These are phyloP conservation scores for Cylindrodendrum hubeiense DNA, from an alignment of 2,329 filamentous ascomycete species.

Conservation along the genomic window DNA sequence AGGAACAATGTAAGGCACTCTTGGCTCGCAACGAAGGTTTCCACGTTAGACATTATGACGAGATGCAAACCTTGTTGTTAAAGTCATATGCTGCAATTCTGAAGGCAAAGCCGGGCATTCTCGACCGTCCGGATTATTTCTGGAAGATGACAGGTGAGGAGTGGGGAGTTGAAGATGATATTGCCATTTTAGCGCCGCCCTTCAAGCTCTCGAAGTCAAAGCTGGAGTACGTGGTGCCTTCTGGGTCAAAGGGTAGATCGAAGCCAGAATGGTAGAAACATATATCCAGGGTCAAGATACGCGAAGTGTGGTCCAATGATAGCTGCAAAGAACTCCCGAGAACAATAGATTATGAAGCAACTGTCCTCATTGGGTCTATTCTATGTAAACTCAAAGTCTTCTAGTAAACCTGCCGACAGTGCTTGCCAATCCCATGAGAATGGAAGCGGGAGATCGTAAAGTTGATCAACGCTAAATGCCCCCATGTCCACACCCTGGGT, in stretches of 20 bases:
- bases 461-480: slow-evolving; percentile 3
- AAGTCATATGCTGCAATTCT: slow-evolving; percentile 22
- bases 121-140: slow-evolving; percentile 20
- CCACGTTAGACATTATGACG: slow-evolving; percentile 34
- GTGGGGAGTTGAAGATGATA: slow-evolving; percentile 18
- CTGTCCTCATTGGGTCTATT: neutral
- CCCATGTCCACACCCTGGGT: neutral
- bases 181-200: slow-evolving; percentile 17
- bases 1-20: slow-evolving; percentile 26
- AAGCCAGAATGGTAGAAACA: slow-evolving; percentile 10
- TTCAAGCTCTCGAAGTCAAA: slow-evolving; percentile 19
- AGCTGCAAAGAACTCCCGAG: neutral
- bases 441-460: slow-evolving; percentile 14
- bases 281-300: neutral
- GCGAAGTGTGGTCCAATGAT: neutral
- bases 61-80: slow-evolving; percentile 30
- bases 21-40: slow-evolving; percentile 32
- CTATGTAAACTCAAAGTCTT: slow-evolving; percentile 16
- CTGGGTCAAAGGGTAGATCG: slow-evolving; percentile 12
- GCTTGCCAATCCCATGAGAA: slow-evolving; percentile 21
- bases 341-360: neutral
- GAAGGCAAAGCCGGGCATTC: slow-evolving; percentile 19
- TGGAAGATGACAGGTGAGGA: slow-evolving; percentile 21
- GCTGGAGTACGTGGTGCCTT: slow-evolving; percentile 14
- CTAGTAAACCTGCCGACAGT: slow-evolving; percentile 8